Evolutionary conservation across 176 grass and related monocot species (phyloP).

Genomic region (Cenchrus americanus): DNA sequence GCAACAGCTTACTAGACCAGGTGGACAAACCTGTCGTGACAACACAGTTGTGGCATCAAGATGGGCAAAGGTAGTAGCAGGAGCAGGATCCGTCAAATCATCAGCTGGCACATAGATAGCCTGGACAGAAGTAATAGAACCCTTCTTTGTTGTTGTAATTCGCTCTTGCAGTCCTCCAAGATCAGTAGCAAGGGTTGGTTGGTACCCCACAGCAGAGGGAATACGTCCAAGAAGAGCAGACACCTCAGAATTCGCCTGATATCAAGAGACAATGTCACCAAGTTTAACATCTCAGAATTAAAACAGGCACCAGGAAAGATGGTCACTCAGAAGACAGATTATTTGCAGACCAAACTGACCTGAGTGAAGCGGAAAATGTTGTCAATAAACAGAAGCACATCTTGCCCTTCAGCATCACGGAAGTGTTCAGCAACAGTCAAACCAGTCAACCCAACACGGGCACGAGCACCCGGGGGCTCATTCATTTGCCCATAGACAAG

Average conservation of each 20-base stretch:
- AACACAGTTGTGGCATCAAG: conserved; percentile 97
- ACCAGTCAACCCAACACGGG: conserved; percentile 90
- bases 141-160: conserved; percentile 94
- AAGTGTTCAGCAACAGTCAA: conserved; percentile 96
- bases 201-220: conserved; percentile 97
- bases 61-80: conserved; percentile 95
- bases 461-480: conserved; percentile 94
- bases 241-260: conserved; percentile 93
- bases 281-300: not conserved
- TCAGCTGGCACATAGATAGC: conserved; percentile 99
- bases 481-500: conserved; percentile 99
- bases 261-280: not conserved
- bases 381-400: conserved; percentile 96
- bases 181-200: conserved; percentile 96
- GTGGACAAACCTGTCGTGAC: conserved; percentile 73
- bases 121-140: conserved; percentile 95
- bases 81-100: conserved; percentile 98
- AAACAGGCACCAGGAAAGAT: not conserved
- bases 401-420: conserved; percentile 95
- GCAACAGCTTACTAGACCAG: not conserved
- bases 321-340: not conserved
- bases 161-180: conserved; percentile 94
- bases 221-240: conserved; percentile 97
- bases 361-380: conserved; percentile 99
- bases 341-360: conserved; percentile 39